phyloP scores from a whole-genome alignment of 176 grass and related monocot species.

The Triticum aestivum region DNA sequence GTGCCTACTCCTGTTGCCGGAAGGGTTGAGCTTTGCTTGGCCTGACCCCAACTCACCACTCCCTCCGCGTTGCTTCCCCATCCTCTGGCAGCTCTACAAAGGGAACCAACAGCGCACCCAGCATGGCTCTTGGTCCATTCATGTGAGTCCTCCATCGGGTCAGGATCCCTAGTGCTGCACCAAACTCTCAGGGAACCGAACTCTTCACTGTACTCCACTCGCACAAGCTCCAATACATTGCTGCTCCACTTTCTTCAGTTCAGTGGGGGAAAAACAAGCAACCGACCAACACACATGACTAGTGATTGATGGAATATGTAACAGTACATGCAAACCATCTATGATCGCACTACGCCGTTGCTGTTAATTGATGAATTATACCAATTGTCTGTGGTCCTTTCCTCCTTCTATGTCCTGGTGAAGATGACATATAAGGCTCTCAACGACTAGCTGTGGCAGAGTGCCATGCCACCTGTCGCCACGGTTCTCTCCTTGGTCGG shows the following conservation, averaged over 20 bases:
- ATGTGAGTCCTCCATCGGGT: not conserved
- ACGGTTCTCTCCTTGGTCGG: not conserved
- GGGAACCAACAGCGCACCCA: not conserved
- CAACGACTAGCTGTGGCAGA: not conserved
- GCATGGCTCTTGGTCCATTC: not conserved
- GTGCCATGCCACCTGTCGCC: not conserved
- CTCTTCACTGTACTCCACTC: not conserved
- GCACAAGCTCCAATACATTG: not conserved
- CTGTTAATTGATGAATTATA: not conserved
- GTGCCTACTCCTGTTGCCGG: not conserved
- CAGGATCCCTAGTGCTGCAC: not conserved
- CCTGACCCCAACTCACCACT: not conserved
- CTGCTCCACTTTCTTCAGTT: not conserved
- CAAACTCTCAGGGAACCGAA: not conserved
- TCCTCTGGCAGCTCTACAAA: not conserved
- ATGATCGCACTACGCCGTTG: too few species aligned
- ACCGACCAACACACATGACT: not conserved
- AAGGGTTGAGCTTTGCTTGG: not conserved
- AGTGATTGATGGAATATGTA: too few species aligned
- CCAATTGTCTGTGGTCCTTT: not conserved
- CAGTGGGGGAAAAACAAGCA: not conserved
- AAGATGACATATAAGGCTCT: not conserved
- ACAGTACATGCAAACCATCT: too few species aligned
- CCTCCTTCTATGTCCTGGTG: not conserved
- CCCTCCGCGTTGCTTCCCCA: not conserved